Evolutionary conservation across 2,329 filamentous ascomycete genomes (phyloP).

Genomic region (Cryphonectria carpinicola): DNA sequence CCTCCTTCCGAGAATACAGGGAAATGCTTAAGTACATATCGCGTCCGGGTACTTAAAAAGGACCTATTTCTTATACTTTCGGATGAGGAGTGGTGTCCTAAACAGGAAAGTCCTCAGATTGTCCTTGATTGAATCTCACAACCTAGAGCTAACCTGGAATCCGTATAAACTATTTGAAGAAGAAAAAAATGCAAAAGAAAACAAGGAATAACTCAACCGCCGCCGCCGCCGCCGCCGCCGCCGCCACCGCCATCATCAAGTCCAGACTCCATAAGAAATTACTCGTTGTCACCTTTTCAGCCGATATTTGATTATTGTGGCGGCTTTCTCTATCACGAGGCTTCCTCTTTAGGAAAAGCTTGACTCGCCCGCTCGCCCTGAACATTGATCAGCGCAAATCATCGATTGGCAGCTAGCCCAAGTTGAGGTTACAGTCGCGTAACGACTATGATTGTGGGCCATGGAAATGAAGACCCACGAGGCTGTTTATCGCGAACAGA

Average conservation of each 20-base stretch:
- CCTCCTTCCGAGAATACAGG: background rate
- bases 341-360: too few species aligned
- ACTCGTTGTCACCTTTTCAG: background rate
- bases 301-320: background rate
- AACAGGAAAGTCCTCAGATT: background rate
- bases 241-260: too few species aligned
- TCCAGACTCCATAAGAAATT: background rate
- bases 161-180: background rate
- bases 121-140: background rate
- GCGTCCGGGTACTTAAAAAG: too few species aligned
- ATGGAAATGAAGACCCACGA: background rate
- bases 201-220: too few species aligned
- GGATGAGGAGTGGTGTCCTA: background rate
- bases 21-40: too few species aligned
- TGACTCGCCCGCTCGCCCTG: too few species aligned
- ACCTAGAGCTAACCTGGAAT: background rate
- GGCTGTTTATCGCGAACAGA: too few species aligned
- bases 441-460: background rate
- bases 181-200: too few species aligned
- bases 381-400: too few species aligned
- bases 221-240: too few species aligned
- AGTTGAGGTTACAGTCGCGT: too few species aligned
- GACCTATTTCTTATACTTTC: background rate
- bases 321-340: background rate
- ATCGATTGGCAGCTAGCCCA: too few species aligned